A percentile compares a stretch with the other conserved stretches of the same genome.
Conservation (phyloP, 2,329 filamentous ascomycete species). For the Diaporthe nobilis region DNA sequence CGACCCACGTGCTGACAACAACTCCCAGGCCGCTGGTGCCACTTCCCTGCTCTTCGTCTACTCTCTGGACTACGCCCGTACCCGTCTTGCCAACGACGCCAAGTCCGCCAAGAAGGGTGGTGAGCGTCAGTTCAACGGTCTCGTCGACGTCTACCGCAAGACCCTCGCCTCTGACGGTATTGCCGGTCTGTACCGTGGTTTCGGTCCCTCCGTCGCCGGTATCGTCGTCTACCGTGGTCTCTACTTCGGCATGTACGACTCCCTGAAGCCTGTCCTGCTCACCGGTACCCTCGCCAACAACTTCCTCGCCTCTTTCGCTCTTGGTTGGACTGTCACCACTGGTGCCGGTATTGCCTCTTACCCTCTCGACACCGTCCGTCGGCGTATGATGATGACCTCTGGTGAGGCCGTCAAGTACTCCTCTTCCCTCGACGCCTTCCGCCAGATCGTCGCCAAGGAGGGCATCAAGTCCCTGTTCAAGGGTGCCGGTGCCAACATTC, state of each 20-base stretch:
- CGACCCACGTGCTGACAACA: slow-evolving; percentile 32
- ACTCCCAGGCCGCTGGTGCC: slow-evolving; percentile 88
- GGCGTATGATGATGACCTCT: slow-evolving; percentile 99
- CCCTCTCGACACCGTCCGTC: slow-evolving; percentile 99
- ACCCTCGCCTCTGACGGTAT: slow-evolving; percentile 98
- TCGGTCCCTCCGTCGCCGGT: slow-evolving; percentile 99
- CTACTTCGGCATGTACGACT: slow-evolving; percentile 99
- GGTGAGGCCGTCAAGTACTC: slow-evolving; percentile 99
- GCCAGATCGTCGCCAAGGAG: slow-evolving; percentile 97
- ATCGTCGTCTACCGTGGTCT: slow-evolving; percentile 99
- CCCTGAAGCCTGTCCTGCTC: slow-evolving; percentile 98
- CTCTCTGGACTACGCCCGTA: slow-evolving; percentile 99
- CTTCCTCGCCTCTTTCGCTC: slow-evolving; percentile 99
- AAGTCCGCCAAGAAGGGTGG: slow-evolving; percentile 98
- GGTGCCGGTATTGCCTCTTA: slow-evolving; percentile 99
- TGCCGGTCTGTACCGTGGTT: slow-evolving; percentile 99
- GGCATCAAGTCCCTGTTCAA: slow-evolving; percentile 99
- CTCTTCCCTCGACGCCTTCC: slow-evolving; percentile 93
- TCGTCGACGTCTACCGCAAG: slow-evolving; percentile 99
- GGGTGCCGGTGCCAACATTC: slow-evolving; percentile 99
- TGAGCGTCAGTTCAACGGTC: slow-evolving; percentile 99
- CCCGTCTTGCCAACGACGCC: slow-evolving; percentile 99
- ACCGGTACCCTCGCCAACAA: slow-evolving; percentile 92
- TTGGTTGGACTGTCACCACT: slow-evolving; percentile 99
- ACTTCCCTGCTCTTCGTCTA: slow-evolving; percentile 99